phyloP scores from a whole-genome alignment of 1,284 basidiomycete species.

The Ganoderma lucidum region DNA sequence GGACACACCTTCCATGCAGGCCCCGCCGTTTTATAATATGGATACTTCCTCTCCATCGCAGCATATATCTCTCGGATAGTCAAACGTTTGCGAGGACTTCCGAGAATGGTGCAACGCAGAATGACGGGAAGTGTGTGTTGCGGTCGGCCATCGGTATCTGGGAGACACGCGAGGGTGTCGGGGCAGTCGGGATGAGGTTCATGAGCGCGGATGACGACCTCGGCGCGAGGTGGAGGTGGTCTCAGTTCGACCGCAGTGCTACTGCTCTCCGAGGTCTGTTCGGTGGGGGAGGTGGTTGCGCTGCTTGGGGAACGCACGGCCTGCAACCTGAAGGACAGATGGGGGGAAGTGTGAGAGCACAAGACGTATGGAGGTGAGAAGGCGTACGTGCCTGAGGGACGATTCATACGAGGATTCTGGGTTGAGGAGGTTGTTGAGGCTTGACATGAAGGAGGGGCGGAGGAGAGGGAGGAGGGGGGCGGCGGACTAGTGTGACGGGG shows the following conservation, averaged over 20 bases:
- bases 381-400: constrained; percentile 38
- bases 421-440: constrained; percentile 47
- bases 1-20: constrained; percentile 78
- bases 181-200: constrained; percentile 75
- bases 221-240: constrained; percentile 37
- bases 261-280: constrained; percentile 29
- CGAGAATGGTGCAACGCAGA: constrained; percentile 80
- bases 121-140: constrained; percentile 85
- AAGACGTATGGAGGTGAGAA: constrained; percentile 10
- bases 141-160: constrained; percentile 77
- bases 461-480: constrained; percentile 26
- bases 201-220: constrained; percentile 34
- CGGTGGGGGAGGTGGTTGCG: constrained; percentile 32
- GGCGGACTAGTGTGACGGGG: constrained; percentile 33
- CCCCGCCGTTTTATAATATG: constrained; percentile 79
- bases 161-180: constrained; percentile 76
- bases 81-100: constrained; percentile 74
- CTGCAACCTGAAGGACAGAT: constrained; percentile 29
- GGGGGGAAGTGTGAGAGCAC: constrained; percentile 22
- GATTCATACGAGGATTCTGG: constrained; percentile 41
- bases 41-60: constrained; percentile 83
- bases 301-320: constrained; percentile 34
- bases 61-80: constrained; percentile 85
- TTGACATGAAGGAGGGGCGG: constrained; percentile 39
- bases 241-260: constrained; percentile 38